Conservation (phyloP, 2,329 filamentous ascomycete species). For the Ceratocystis huliohia region DNA sequence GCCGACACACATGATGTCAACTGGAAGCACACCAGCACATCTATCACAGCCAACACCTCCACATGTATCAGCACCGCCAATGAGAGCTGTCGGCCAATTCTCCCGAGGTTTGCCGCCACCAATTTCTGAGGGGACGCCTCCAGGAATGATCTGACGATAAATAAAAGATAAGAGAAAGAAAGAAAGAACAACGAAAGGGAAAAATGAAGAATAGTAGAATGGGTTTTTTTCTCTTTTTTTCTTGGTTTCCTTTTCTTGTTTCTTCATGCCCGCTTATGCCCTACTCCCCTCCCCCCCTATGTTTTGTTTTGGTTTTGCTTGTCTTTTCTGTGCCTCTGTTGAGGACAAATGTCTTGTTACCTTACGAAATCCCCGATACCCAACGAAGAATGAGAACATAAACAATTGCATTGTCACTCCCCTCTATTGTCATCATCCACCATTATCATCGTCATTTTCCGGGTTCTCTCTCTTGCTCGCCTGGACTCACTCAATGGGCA, state of each 20-base stretch:
- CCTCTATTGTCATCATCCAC: not conserved
- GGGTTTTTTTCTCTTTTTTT: not conserved
- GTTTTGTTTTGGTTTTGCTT: constrained; percentile 11
- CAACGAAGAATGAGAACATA: constrained; percentile 19
- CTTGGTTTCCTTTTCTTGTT: constrained; percentile 14
- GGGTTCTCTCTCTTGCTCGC: not conserved
- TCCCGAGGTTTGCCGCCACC: constrained; percentile 15
- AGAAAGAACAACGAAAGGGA: not conserved
- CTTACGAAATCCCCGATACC: constrained; percentile 18
- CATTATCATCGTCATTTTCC: not conserved
- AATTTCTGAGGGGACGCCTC: constrained; percentile 12
- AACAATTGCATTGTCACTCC: not conserved
- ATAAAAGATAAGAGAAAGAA: not conserved
- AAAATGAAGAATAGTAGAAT: not conserved
- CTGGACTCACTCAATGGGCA: not conserved
- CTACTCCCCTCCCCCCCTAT: too few relatives aligned
- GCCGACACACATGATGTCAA: constrained; percentile 24
- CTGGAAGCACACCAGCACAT: constrained; percentile 13
- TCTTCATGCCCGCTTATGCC: constrained; percentile 5
- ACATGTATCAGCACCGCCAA: constrained; percentile 23
- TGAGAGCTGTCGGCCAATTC: constrained; percentile 19
- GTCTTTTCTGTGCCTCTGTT: constrained; percentile 10
- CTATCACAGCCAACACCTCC: not conserved
- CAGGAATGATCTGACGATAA: constrained; percentile 16
- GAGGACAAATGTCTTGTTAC: constrained; percentile 5